A percentile compares a stretch with the other conserved stretches of the same genome.
Evolutionary conservation across 352 stramenopile genomes (phyloP).

Genomic region (Phytopythium delawarense): DNA sequence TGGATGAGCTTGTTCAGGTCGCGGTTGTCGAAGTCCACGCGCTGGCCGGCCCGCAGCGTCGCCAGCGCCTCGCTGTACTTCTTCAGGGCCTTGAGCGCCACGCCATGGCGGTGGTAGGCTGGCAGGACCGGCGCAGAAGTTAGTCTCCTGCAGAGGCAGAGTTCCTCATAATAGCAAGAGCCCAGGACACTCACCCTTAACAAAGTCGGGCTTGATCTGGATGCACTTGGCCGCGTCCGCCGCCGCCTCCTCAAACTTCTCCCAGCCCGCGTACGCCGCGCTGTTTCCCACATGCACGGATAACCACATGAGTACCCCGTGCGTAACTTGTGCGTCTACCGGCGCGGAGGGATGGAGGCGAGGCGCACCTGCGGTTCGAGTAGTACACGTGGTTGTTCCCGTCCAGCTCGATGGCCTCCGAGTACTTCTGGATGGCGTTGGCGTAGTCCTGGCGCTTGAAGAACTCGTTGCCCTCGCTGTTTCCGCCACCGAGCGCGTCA

Average conservation of each 20-base stretch:
- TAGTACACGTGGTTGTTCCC: conserved; percentile 90
- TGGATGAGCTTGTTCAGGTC: conserved; percentile 78
- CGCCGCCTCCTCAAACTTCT: conserved; percentile 80
- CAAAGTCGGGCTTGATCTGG: conserved; percentile 89
- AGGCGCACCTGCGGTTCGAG: conserved; percentile 86
- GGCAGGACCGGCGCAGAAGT: background rate
- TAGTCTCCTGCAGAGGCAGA: too few relatives aligned
- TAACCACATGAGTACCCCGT: background rate
- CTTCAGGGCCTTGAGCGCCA: conserved; percentile 88
- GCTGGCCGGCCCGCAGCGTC: conserved; percentile 67
- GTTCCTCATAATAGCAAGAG: too few relatives aligned
- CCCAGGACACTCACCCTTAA: conserved; percentile 69
- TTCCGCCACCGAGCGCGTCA: background rate
- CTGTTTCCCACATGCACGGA: conserved; percentile 13
- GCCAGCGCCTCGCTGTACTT: conserved; percentile 77
- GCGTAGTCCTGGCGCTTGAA: conserved; percentile 92
- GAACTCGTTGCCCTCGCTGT: conserved; percentile 91
- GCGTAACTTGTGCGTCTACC: conserved; percentile 4
- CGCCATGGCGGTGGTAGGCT: conserved; percentile 92
- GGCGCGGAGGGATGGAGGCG: background rate
- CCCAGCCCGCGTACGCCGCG: conserved; percentile 58
- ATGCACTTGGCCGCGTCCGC: conserved; percentile 89
- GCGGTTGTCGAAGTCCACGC: conserved; percentile 82
- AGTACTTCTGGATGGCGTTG: conserved; percentile 91
- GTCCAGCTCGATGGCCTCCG: conserved; percentile 89